Conservation (phyloP, 257 asterid species). For the Nicotiana noctiflora region DNA sequence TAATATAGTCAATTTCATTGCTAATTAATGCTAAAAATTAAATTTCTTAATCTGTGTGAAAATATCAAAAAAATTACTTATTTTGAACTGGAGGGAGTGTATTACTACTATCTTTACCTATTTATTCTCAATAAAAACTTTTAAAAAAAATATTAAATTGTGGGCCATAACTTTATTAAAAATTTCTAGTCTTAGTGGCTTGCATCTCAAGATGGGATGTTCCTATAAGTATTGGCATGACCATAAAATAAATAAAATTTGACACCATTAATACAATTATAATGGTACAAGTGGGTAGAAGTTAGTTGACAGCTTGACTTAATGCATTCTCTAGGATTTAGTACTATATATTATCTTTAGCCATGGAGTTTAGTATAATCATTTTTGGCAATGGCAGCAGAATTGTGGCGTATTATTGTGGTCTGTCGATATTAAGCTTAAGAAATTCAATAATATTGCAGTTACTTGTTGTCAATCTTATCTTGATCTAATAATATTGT, state of each 20-base stretch:
- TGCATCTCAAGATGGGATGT: not conserved
- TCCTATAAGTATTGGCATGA: not conserved
- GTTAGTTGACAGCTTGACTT: not conserved
- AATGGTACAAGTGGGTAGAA: not conserved
- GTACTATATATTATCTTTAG: not conserved
- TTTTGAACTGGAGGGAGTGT: too few species aligned
- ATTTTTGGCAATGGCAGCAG: not conserved
- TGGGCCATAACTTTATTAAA: too few species aligned
- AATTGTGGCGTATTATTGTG: not conserved
- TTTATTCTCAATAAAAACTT: too few species aligned
- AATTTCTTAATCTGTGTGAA: too few species aligned
- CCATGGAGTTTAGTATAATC: not conserved
- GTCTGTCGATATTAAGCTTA: not conserved
- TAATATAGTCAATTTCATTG: too few species aligned
- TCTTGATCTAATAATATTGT: not conserved
- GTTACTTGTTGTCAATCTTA: not conserved
- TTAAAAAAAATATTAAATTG: too few species aligned
- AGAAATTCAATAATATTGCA: not conserved
- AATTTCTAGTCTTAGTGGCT: too few species aligned
- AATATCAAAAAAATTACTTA: too few species aligned
- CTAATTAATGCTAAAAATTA: too few species aligned
- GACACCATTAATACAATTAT: not conserved
- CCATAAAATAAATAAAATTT: not conserved
- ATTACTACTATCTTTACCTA: too few species aligned
- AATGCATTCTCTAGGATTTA: not conserved